Evolutionary conservation across 169 alveolate genomes (phyloP).

Genomic region (Besnoitia besnoiti): DNA sequence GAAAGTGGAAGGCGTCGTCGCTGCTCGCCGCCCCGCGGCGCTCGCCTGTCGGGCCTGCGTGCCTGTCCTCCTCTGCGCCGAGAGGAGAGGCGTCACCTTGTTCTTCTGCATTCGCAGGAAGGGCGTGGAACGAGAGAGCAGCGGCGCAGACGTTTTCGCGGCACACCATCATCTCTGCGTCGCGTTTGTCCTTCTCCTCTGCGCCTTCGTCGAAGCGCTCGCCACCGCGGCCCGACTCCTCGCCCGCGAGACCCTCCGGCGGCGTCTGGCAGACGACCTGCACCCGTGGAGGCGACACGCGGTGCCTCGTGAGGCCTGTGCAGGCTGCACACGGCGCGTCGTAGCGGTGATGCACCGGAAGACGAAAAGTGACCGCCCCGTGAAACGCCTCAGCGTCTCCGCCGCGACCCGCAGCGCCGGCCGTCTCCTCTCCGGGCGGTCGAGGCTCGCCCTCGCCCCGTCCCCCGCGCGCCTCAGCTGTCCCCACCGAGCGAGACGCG

Average conservation of each 20-base stretch:
- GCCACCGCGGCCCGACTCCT: not conserved
- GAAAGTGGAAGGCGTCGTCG: not conserved
- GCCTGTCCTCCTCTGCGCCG: not conserved
- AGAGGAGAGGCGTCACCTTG: not conserved
- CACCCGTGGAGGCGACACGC: not conserved
- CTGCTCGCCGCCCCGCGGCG: too few species aligned
- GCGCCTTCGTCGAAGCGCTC: not conserved
- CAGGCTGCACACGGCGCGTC: slow-evolving; percentile 8
- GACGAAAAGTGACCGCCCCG: not conserved
- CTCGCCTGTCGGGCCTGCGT: not conserved
- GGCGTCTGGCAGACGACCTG: not conserved
- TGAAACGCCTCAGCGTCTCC: too few species aligned
- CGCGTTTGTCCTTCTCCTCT: not conserved
- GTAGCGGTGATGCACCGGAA: slow-evolving; percentile 27
- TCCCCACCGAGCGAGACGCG: not conserved
- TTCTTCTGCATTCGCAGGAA: too few species aligned
- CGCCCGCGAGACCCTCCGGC: not conserved
- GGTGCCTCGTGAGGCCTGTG: not conserved
- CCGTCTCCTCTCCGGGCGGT: not conserved
- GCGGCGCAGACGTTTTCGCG: not conserved
- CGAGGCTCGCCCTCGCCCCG: not conserved
- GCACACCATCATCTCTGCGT: not conserved
- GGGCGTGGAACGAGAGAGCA: not conserved
- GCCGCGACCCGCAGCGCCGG: too few species aligned
- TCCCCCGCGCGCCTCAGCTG: not conserved